These are phyloP conservation scores for Cystoderma amianthinum DNA, from an alignment of 768 basidiomycete genomes.

Conservation along the genomic window DNA sequence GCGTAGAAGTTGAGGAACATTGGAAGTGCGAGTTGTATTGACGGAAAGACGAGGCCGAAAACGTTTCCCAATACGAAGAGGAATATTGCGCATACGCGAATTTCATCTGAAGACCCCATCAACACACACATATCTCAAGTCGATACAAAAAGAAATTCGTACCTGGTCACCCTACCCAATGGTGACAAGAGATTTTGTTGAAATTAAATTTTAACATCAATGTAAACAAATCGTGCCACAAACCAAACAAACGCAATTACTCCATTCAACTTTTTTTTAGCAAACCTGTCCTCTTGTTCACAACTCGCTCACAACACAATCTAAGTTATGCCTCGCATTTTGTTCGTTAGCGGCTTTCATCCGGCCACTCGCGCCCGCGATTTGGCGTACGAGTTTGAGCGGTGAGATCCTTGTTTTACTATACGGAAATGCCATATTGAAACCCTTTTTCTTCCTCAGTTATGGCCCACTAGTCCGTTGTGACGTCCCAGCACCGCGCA, in stretches of 20 bases:
- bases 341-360: conserved; percentile 84
- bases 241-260: conserved; percentile 12
- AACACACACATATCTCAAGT: no score
- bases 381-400: conserved; percentile 83
- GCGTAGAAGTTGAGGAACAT: conserved; percentile 25
- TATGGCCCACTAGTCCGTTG: conserved; percentile 82
- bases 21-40: conserved; percentile 21
- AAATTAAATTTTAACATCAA: no score
- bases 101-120: conserved; percentile 12
- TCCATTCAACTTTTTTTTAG: conserved; percentile 9
- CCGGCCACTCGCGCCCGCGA: conserved; percentile 78
- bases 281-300: conserved; percentile 8
- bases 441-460: conserved; percentile 26
- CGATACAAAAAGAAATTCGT: no score
- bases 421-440: neutral
- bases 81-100: conserved; percentile 13
- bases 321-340: conserved; percentile 63
- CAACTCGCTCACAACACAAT: conserved; percentile 10
- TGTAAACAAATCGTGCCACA: conserved; percentile 1
- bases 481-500: conserved; percentile 84
- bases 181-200: no score
- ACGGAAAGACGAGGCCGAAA: conserved; percentile 5
- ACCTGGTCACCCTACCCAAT: no score
- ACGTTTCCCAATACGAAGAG: conserved; percentile 7
- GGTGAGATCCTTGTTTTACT: conserved; percentile 34